Evolutionary conservation across 2,329 filamentous ascomycete genomes (phyloP).

Genomic region (Fusarium sp.): DNA sequence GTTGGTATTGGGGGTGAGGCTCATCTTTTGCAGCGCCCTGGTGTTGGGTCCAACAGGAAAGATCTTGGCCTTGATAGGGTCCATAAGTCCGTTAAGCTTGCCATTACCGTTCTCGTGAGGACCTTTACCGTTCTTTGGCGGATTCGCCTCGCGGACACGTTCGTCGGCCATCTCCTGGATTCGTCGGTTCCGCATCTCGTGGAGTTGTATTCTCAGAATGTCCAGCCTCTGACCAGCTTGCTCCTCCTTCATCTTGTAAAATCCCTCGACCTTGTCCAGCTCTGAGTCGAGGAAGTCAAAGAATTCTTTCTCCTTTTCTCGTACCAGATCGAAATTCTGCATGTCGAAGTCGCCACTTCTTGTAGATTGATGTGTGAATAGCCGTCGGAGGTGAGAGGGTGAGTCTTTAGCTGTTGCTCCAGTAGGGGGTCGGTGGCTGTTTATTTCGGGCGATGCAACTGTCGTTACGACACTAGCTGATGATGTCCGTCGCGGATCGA

Average conservation of each 20-base stretch:
- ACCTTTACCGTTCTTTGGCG: slow-evolving; percentile 37
- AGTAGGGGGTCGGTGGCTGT: slow-evolving; percentile 35
- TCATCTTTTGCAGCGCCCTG: slow-evolving; percentile 68
- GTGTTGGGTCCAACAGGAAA: slow-evolving; percentile 71
- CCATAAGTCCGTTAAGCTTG: slow-evolving; percentile 58
- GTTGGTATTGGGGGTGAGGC: slow-evolving; percentile 60
- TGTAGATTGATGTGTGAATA: slow-evolving; percentile 51
- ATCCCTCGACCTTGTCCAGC: slow-evolving; percentile 89
- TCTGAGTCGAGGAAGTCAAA: slow-evolving; percentile 86
- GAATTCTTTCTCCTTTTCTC: slow-evolving; percentile 84
- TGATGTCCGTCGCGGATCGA: slow-evolving; percentile 52
- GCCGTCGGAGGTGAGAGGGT: slow-evolving; percentile 51
- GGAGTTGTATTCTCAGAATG: slow-evolving; percentile 83
- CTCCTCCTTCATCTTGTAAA: slow-evolving; percentile 89
- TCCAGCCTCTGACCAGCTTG: slow-evolving; percentile 80
- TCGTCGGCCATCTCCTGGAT: slow-evolving; percentile 74
- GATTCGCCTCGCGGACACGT: slow-evolving; percentile 49
- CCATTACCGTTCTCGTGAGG: slow-evolving; percentile 42
- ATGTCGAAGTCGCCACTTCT: slow-evolving; percentile 55
- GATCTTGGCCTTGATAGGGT: slow-evolving; percentile 66
- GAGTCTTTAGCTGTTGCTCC: slow-evolving; percentile 38
- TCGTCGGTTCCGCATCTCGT: slow-evolving; percentile 90
- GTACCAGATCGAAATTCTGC: slow-evolving; percentile 70
- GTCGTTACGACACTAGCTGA: slow-evolving; percentile 47
- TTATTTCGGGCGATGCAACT: slow-evolving; percentile 22